Evolutionary conservation across 768 basidiomycete genomes (phyloP).

Genomic region (Termitomyces heimii): DNA sequence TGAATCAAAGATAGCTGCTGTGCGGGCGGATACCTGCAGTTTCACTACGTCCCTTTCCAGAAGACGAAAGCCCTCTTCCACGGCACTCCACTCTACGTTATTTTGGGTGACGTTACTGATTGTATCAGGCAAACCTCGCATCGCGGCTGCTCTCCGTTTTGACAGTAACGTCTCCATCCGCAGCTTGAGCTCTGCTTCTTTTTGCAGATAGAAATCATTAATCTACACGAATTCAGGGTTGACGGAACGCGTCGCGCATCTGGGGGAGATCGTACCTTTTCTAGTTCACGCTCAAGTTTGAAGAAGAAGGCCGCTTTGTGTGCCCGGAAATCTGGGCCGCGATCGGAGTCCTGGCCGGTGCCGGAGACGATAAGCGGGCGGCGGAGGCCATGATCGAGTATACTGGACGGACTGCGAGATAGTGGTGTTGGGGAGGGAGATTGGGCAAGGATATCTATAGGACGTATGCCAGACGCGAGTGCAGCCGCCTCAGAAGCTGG

Average conservation of each 20-base stretch:
- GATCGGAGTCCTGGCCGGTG: slow-evolving; percentile 60
- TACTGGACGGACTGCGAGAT: slow-evolving; percentile 23
- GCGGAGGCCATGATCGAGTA: slow-evolving; percentile 35
- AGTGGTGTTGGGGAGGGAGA: slow-evolving; percentile 21
- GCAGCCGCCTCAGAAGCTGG: slow-evolving; percentile 89
- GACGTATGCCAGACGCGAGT: slow-evolving; percentile 76
- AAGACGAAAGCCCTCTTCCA: slow-evolving; percentile 93
- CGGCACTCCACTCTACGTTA: slow-evolving; percentile 90
- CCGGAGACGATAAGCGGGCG: slow-evolving; percentile 56
- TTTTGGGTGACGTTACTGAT: slow-evolving; percentile 52
- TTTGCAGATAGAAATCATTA: slow-evolving; percentile 96
- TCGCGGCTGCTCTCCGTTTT: slow-evolving; percentile 82
- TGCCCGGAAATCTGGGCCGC: slow-evolving; percentile 84
- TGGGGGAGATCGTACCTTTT: slow-evolving; percentile 61
- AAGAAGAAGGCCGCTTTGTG: slow-evolving; percentile 99
- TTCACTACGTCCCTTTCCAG: slow-evolving; percentile 93
- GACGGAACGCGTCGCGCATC: slow-evolving; percentile 1
- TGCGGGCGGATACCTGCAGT: slow-evolving; percentile 62
- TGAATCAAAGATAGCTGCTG: slow-evolving; percentile 14
- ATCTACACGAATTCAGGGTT: slow-evolving; percentile 49
- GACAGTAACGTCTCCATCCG: slow-evolving; percentile 91
- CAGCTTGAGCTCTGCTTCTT: slow-evolving; percentile 90
- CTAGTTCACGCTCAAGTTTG: slow-evolving; percentile 94
- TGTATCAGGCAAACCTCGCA: slow-evolving; percentile 64
- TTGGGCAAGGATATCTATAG: slow-evolving; percentile 42